phyloP scores from a whole-genome alignment of 2,329 filamentous ascomycete species.

The Huntiella omanensis region DNA sequence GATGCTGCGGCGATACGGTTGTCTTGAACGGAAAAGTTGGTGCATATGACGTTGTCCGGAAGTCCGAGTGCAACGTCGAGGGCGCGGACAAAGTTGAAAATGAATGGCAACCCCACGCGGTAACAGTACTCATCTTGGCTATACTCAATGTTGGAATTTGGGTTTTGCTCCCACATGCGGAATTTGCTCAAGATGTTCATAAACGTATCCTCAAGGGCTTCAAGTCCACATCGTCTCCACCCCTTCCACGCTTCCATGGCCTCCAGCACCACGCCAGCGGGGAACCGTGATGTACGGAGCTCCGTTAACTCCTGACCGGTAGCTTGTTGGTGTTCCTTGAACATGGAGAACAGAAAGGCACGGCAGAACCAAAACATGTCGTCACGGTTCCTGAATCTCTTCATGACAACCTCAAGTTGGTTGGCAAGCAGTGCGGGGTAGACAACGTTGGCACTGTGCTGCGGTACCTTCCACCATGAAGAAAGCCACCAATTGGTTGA shows the following conservation, averaged over 20 bases:
- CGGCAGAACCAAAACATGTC: conserved; percentile 1
- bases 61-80: not conserved
- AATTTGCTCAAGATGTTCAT: conserved; percentile 1
- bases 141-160: not conserved
- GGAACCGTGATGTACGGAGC: conserved; percentile 1
- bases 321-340: conserved; percentile 4
- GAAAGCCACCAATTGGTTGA: conserved; percentile 2
- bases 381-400: not conserved
- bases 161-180: not conserved
- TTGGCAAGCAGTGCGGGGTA: conserved; percentile 1
- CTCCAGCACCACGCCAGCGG: not conserved
- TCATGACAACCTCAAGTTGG: not conserved
- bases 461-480: conserved; percentile 5
- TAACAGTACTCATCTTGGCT: not conserved
- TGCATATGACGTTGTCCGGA: not conserved
- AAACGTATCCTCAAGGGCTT: conserved; percentile 2
- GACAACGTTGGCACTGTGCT: conserved; percentile 1
- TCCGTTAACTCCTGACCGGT: not conserved
- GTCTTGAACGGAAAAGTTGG: not conserved
- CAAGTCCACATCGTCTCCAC: not conserved
- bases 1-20: not conserved
- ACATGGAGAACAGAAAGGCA: conserved; percentile 6
- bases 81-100: not conserved
- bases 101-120: not conserved
- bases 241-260: not conserved